Evolutionary conservation across 2,329 filamentous ascomycete species (phyloP), one percentile per base, ranked within the genome.

Genomic region (Aspergillus oerlinghausenensis): DNA sequence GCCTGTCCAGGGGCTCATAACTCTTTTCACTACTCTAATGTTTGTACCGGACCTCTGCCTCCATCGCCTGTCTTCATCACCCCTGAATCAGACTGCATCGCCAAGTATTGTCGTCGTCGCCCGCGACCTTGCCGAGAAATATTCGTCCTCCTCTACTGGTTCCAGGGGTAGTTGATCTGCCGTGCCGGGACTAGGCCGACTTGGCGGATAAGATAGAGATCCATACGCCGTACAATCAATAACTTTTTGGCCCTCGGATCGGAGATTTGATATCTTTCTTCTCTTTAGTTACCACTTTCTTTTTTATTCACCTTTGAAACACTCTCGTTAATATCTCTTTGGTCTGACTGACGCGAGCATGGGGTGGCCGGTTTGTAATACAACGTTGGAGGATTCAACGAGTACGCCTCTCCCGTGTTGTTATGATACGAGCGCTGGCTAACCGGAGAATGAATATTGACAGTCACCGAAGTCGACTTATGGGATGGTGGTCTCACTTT

Each of bases 401-500:
- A 79, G 79, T 76, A 71, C 43, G 69, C 19, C 29, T 28, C 9
- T 17, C 21, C 42, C 52, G 25, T 38, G 32, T 45, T 29, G 26
- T 25, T 47, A 43, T 42, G 42, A 45, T 19, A 21, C 23, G 43
- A n/a, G 19, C 26, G 21, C 54, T 54, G 48, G 56, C 59, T 65
- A 35, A 64, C 10, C 55, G 40, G 14, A n/a, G 28, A 29, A 47
- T 29, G 35, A 38, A 51, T 28, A 43, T 29, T 35, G 45, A 60
- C 58, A 77, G 76, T 80, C 60, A 60, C 69, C 53, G 82, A 84
- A 67, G 70, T 70, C 21, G 73, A 74, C n/a, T 68, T 86, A 52
- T 84, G 79, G 77, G 73, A 80, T 65, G 71, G 69, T 53, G 74
- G 74, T 50, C 66, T 84, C 59, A 82, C 80, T 35, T 85, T 85